A percentile compares a stretch with the other conserved stretches of the same genome.
phyloP scores from a whole-genome alignment of 345 rosid species.

The Sonneratia alba region DNA sequence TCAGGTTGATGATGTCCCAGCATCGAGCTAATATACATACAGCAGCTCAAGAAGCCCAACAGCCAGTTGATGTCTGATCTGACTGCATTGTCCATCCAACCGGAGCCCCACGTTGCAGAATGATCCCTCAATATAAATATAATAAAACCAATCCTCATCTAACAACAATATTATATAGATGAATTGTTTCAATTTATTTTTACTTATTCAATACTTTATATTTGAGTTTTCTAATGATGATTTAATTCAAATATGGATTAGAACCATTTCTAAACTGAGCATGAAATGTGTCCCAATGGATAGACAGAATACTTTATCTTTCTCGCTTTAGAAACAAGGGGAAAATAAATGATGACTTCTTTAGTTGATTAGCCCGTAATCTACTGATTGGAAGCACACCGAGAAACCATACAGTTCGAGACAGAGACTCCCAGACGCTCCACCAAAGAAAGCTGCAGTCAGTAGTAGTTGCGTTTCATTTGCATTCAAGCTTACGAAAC shows the following conservation, averaged over 20 bases:
- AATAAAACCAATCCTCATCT: not conserved
- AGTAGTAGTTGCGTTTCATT: not conserved
- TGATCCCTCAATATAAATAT: not conserved
- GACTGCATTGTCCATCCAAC: no score
- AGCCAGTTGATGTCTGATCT: no score
- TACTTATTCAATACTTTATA: no score
- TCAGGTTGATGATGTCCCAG: no score
- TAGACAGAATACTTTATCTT: no score
- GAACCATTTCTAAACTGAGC: no score
- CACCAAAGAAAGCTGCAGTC: not conserved
- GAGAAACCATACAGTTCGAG: slow-evolving; percentile 5
- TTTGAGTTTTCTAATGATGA: no score
- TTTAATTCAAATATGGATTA: not conserved
- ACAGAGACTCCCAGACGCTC: slow-evolving; percentile 13
- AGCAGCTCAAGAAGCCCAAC: no score
- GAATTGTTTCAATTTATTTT: not conserved
- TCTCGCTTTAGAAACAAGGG: not conserved
- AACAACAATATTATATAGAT: not conserved
- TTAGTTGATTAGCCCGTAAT: not conserved
- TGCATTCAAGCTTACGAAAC: slow-evolving; percentile 13
- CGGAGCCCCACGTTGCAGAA: not conserved
- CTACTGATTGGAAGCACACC: not conserved
- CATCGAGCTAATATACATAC: not conserved
- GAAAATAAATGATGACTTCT: not conserved
- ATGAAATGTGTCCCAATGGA: no score